Conservation (phyloP, 129 eudicot genomes). For the Pseudognaphalium luteoalbum region DNA sequence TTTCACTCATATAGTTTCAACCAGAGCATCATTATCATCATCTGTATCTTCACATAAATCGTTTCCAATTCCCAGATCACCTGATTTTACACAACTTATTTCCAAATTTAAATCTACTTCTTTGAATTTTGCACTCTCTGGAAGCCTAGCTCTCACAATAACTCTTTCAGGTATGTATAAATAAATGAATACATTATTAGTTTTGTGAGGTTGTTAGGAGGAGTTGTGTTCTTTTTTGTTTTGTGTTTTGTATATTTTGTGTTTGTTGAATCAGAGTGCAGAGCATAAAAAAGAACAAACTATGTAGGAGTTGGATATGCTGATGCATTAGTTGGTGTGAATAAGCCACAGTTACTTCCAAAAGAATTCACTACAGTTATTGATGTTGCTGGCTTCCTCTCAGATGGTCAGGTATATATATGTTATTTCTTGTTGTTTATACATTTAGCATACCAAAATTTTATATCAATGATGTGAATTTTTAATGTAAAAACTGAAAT, state of each 20-base stretch:
- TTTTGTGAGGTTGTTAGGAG: constrained; percentile 31
- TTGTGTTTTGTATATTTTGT: constrained; percentile 4
- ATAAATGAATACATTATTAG: background rate
- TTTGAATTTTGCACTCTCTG: constrained; percentile 56
- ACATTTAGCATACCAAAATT: background rate
- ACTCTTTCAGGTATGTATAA: constrained; percentile 55
- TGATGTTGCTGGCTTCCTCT: constrained; percentile 97
- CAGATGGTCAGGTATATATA: constrained; percentile 78
- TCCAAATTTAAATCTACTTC: constrained; percentile 52
- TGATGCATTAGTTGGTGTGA: constrained; percentile 83
- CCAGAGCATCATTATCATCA: constrained; percentile 27
- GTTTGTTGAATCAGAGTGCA: constrained; percentile 40
- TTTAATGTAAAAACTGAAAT: background rate
- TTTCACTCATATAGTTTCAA: constrained; percentile 3
- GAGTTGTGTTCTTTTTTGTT: constrained; percentile 12
- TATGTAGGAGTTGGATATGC: constrained; percentile 81
- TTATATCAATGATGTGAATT: constrained; percentile 13
- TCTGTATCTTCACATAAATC: constrained; percentile 33
- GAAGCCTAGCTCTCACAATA: constrained; percentile 65
- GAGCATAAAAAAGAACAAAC: constrained; percentile 23
- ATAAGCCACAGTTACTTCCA: constrained; percentile 94
- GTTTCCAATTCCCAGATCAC: constrained; percentile 18
- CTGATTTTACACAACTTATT: constrained; percentile 38
- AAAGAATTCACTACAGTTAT: constrained; percentile 77
- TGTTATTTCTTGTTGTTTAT: background rate